Evolutionary conservation across 73 alveolate species (phyloP).

Genomic region (Tetrahymena elliotti): DNA sequence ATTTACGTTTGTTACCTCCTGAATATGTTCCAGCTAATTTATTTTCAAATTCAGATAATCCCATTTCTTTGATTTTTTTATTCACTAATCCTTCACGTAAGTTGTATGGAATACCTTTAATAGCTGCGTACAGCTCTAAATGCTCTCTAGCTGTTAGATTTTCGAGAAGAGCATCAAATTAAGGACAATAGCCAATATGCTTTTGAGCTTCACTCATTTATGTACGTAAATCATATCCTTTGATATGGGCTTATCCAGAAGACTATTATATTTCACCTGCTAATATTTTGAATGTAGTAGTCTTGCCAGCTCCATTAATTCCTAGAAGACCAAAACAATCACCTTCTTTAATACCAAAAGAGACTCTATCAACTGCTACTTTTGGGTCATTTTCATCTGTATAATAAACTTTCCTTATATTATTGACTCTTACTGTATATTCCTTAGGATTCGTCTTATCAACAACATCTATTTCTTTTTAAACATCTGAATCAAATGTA

Average conservation of each 20-base stretch:
- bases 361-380: constrained; percentile 67
- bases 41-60: constrained; percentile 56
- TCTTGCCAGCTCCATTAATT: constrained; percentile 84
- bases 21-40: constrained; percentile 71
- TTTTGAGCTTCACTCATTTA: constrained; percentile 58
- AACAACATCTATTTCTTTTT: constrained; percentile 2
- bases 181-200: constrained; percentile 81
- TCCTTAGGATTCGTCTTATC: constrained; percentile 26
- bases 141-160: constrained; percentile 72
- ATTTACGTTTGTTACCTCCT: constrained; percentile 94
- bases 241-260: constrained; percentile 25
- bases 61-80: constrained; percentile 76
- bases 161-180: constrained; percentile 70
- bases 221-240: constrained; percentile 44
- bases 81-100: constrained; percentile 46
- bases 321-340: constrained; percentile 77
- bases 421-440: constrained; percentile 31
- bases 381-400: background rate
- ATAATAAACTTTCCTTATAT: constrained; percentile 40
- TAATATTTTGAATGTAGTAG: constrained; percentile 70
- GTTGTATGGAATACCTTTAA: constrained; percentile 69
- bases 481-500: constrained; percentile 11
- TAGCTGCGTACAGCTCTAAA: constrained; percentile 57
- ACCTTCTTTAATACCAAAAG: constrained; percentile 61
- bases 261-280: constrained; percentile 62